Base-by-base conservation (phyloP, 495 filamentous ascomycete species). In the Parachaetomium inaequale region DNA sequence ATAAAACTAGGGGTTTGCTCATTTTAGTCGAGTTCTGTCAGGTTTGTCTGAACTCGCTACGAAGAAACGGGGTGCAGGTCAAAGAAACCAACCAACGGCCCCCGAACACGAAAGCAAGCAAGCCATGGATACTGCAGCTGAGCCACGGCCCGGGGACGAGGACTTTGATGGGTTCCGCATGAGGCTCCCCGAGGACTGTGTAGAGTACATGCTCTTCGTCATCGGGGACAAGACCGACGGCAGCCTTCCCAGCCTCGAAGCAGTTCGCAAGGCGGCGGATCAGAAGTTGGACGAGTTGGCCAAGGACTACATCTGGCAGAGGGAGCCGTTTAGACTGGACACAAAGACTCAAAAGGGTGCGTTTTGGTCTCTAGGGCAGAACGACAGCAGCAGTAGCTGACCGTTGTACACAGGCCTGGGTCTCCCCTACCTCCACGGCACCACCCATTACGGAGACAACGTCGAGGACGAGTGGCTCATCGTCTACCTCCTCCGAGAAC, bases 391-490 rank as follows among this genome's bases (percentile, higher is more conserved):
- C 25, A 36, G n/a, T 34, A 50, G 43, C 28, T 61, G 25, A 49
- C 47, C 17, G 19, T 57, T 19, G 51, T 49, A 31, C 40, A 58
- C 49, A 65, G 55, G 55, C 38, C 53, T 62, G 72, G 79, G 76
- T 1, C 66, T 81, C 25, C 67, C 77, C 28, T 81, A 78, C 74
- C 78, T 96, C 19, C 80, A 82, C 53, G 92, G 92, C 11, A 76
- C 79, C 47, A 94, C 91, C 7, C 88, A 92, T 68, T 97, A 88
- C 64, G 93, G 93, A 7, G 94, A 98, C 74, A 92, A 91, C 4
- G 86, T 97, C 8, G 94, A 96, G 68, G 94, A 98, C 69, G 95
- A 98, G 77, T 98, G 94, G 94, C 83, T 97, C 2, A 86, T 97
- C 55, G 92, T 97, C 28, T 96, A 93, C 73, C 73, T 98, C 12